Conservation (phyloP, 345 rosid genomes). For the Eucalyptus brandiana region DNA sequence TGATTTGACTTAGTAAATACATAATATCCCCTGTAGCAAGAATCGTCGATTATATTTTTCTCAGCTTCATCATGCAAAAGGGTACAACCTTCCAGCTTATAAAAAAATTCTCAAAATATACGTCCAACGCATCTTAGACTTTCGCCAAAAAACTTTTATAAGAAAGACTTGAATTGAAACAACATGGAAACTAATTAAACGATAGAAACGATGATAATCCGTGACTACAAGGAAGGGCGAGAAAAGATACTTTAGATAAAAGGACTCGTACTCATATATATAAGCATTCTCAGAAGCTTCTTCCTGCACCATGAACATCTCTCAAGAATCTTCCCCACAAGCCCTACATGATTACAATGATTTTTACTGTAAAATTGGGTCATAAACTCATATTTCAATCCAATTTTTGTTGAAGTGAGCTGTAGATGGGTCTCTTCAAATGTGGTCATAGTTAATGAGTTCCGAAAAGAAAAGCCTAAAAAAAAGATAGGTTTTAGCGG, state of each 20-base stretch:
- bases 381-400: background rate
- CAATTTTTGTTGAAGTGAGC: too few species aligned
- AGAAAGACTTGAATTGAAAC: background rate
- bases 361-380: background rate
- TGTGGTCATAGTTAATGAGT: background rate
- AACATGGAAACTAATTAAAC: background rate
- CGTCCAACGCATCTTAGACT: background rate
- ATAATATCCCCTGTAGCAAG: background rate
- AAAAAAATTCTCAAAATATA: background rate
- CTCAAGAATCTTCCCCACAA: background rate
- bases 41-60: background rate
- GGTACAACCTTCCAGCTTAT: background rate
- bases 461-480: background rate
- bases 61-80: background rate
- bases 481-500: background rate
- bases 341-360: background rate
- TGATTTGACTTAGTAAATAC: background rate
- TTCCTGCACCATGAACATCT: background rate
- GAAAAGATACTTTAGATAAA: background rate
- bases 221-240: background rate
- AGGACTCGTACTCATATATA: background rate
- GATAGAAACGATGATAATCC: background rate
- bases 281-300: background rate
- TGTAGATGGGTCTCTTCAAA: background rate
- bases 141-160: background rate